phyloP scores from a whole-genome alignment of 192 early-diverging fungal species.

The Backusella tarrabulga region DNA sequence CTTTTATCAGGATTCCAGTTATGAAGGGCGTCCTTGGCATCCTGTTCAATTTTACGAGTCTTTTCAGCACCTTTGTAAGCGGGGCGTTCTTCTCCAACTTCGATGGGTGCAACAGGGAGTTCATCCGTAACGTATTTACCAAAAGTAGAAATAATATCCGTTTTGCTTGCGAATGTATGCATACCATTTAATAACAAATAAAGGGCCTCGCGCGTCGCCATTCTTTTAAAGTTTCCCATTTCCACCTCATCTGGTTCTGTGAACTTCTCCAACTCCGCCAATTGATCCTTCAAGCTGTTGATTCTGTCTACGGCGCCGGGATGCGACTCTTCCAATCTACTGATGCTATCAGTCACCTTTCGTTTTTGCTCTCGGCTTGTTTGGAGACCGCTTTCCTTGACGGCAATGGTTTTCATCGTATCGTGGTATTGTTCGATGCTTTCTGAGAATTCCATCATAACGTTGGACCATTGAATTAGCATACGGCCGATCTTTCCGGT shows the following conservation, averaged over 20 bases:
- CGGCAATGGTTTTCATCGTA: conserved; percentile 28
- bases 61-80: conserved; percentile 26
- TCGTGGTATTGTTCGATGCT: conserved; percentile 31
- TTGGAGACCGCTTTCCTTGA: conserved; percentile 19
- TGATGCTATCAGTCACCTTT: conserved; percentile 20
- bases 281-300: conserved; percentile 15
- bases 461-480: conserved; percentile 26
- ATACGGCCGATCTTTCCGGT: conserved; percentile 31
- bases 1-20: conserved; percentile 28
- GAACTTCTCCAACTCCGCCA: conserved; percentile 13
- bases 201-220: conserved; percentile 26
- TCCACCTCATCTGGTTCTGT: conserved; percentile 28
- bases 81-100: conserved; percentile 16
- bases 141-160: conserved; percentile 34
- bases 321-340: conserved; percentile 14
- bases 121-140: conserved; percentile 38
- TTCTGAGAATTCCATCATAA: conserved; percentile 26
- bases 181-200: conserved; percentile 37
- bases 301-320: conserved; percentile 25
- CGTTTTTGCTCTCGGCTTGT: conserved; percentile 21
- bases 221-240: conserved; percentile 33
- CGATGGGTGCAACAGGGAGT: conserved; percentile 27
- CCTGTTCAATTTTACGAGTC: conserved; percentile 22
- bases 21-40: conserved; percentile 20
- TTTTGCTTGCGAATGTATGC: conserved; percentile 35